Evolutionary conservation across 371 early-diverging fungal genomes (phyloP), one percentile per base, ranked within the genome.

Genomic region (Chytridium lagenaria): DNA sequence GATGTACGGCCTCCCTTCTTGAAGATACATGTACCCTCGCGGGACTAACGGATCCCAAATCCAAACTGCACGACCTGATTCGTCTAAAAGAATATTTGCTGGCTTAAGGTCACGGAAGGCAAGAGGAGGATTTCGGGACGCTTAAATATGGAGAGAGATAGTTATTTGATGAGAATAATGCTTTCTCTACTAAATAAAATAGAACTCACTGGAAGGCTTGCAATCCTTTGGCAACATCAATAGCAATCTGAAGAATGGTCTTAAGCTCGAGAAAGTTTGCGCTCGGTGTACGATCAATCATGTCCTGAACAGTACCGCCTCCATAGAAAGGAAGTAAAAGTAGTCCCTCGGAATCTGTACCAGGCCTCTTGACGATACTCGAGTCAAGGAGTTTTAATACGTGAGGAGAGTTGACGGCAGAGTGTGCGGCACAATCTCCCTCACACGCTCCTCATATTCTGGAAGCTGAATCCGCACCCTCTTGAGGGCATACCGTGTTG

Each of bases 41-140:
- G 0, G 76, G 74, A 12, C 83, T 73, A 0, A 85, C 86, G 16
- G 83, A 83, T 1, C 86, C 86, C 15, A 85, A 75, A 73, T 85
- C 86, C 81, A 81, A 16, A 85, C 77, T 3, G 77, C 81, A 5
- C 51, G 67, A 37, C 61, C 61, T 3, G 61, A 61, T 15, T 74
- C 76, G 59, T 72, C 73, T 16, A 85, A 61, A n/a, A 84, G 70
- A 23, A 85, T 73, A 61, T 85, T 85, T 26, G 83, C 84, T 0
- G 86, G 86, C 68, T 85, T 85, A 16, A 85, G 75, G 67, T 85
- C 86, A 30, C 86, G 73, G 71, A 81, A 85, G 0, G 86, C 84
- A 5, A 80, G 77, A 7, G 83, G 82, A 23, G 86, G 86, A 49
- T 78, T 76, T 23, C 75, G 74, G n/a, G 16, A 74, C 28, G 76